phyloP scores from a whole-genome alignment of 371 early-diverging fungal species.

The Circinella minor region DNA sequence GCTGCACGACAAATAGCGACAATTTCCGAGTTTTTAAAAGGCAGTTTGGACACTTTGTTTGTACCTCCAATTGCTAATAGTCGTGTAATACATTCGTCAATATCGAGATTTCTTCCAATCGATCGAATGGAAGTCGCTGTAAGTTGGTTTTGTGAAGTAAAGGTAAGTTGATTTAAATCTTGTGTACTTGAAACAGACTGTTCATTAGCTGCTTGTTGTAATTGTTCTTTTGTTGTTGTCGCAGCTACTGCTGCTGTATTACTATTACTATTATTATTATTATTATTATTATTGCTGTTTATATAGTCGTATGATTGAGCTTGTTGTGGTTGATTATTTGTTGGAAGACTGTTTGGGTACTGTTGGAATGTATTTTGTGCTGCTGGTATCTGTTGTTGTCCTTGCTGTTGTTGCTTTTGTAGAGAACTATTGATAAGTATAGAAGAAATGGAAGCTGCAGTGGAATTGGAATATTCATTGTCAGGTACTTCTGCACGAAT shows the following conservation, averaged over 20 bases:
- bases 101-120: constrained; percentile 61
- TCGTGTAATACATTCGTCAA: constrained; percentile 89
- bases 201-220: constrained; percentile 14
- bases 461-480: constrained; percentile 42
- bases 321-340: background rate
- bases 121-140: constrained; percentile 52
- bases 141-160: constrained; percentile 45
- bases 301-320: background rate
- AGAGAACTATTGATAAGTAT: constrained; percentile 37
- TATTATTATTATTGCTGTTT: background rate
- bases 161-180: constrained; percentile 38
- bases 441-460: constrained; percentile 44
- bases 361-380: constrained; percentile 19
- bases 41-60: constrained; percentile 72
- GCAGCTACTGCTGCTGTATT: no score
- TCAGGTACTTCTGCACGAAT: constrained; percentile 42
- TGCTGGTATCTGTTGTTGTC: constrained; percentile 8
- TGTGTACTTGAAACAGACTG: constrained; percentile 19
- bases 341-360: constrained; percentile 3
- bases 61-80: constrained; percentile 78
- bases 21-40: constrained; percentile 88
- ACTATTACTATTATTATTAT: no score
- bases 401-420: constrained; percentile 14
- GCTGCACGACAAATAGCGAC: constrained; percentile 87
- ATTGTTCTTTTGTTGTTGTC: background rate